Evolutionary conservation across 73 alveolate species (phyloP).

Genomic region (Tetrahymena thermophila): DNA sequence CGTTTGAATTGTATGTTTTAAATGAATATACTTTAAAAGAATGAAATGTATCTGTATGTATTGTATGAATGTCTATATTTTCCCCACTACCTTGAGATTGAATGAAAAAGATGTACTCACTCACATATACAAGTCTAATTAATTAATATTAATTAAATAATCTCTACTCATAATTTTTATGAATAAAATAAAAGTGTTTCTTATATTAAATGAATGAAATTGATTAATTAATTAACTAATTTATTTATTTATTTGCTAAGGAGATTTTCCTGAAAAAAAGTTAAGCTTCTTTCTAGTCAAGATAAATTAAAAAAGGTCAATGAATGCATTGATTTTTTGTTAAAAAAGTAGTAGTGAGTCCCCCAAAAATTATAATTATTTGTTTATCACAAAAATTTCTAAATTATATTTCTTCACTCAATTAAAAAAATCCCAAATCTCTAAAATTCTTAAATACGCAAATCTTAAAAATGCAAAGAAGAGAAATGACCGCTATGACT

Average conservation of each 20-base stretch:
- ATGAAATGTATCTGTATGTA: not conserved
- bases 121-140: too few species aligned
- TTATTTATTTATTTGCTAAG: not conserved
- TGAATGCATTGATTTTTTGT: not conserved
- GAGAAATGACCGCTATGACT: not conserved
- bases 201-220: not conserved
- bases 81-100: not conserved
- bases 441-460: not conserved
- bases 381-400: not conserved
- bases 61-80: not conserved
- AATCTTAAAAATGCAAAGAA: not conserved
- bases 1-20: not conserved
- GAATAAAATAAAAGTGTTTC: not conserved
- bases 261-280: not conserved
- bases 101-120: not conserved
- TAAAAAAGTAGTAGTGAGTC: not conserved
- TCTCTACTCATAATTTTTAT: not conserved
- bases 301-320: not conserved
- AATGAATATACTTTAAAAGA: not conserved
- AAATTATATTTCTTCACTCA: not conserved
- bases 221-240: not conserved
- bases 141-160: too few species aligned
- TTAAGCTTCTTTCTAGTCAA: not conserved
- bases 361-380: not conserved
- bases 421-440: not conserved